Evolutionary conservation across 1,284 basidiomycete species (phyloP), one percentile per base, ranked within the genome.

Genomic region (Irpex sp.): DNA sequence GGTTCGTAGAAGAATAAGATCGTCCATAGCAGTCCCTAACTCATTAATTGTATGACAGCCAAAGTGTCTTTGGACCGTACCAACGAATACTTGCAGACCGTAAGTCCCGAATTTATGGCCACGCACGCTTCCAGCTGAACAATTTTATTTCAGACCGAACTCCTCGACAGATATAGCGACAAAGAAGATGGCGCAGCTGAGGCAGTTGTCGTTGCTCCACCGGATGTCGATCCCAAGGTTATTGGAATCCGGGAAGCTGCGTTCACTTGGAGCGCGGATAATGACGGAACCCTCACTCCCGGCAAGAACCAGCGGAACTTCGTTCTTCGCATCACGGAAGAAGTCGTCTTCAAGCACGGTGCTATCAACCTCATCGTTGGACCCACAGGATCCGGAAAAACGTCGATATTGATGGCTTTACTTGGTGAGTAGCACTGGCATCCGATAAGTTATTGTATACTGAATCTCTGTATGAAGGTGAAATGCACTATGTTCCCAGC

Each of bases 281-380:
- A 73, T 13, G 66, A 72, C 26, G 72, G 69, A 3, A 60, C 69
- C 2, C 36, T 69, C 21, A 76, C 74, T 1, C 75, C 74, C 0
- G 68, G 68, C 9, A 51, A 51, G 1, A 70, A 66, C 2, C 66
- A 67, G 5, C 71, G 77, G n/a, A 78, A 77, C 60, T 88, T 87
- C 74, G 74, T 71, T 5, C 77, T 89, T 8, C 70, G 70, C 0
- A 75, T 88, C 21, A 79, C 83, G 1, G 78, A 74, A 15, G 84
- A 88, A 65, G 70, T 90, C n/a, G 70, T 78, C 3, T 90, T 91
- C 76, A 79, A 81, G 64, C 79, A 78, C 46, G 83, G 83, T 7
- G 76, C 79, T 66, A 73, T 90, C 67, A 89, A 88, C 69, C 72
- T 91, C 39, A 80, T 91, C 63, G 78, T 88, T 37, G 89, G 89